phyloP scores from a whole-genome alignment of 1,284 basidiomycete genomes.

The Mycena sp. region DNA sequence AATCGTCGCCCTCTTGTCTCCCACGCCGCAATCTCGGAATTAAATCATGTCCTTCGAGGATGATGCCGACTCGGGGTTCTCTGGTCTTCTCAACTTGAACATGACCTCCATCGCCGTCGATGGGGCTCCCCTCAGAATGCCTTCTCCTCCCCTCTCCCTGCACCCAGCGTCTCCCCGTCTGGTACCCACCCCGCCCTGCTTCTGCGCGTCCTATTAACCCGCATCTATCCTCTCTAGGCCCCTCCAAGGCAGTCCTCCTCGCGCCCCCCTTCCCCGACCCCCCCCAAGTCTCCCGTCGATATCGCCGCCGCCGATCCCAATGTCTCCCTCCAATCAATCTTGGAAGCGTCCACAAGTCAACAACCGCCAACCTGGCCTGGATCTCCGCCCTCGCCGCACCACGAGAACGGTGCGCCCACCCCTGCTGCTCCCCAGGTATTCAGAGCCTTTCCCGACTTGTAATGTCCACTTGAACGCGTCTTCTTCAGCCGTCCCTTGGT shows the following conservation, averaged over 20 bases:
- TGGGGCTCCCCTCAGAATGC: no score
- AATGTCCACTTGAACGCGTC: slow-evolving; percentile 19
- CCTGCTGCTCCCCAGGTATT: slow-evolving; percentile 1
- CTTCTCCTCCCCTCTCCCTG: neutral
- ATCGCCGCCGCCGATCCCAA: slow-evolving; percentile 57
- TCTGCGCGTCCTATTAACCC: slow-evolving; percentile 33
- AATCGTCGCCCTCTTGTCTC: no score
- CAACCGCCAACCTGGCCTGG: slow-evolving; percentile 48
- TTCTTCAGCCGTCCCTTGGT: slow-evolving; percentile 45
- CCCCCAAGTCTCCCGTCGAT: slow-evolving; percentile 43
- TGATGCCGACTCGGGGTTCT: no score
- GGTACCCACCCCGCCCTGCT: slow-evolving; percentile 17
- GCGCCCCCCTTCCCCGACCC: slow-evolving; percentile 37
- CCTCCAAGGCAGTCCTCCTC: slow-evolving; percentile 43
- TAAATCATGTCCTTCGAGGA: no score
- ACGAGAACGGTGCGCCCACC: slow-evolving; percentile 34
- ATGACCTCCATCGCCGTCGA: no score
- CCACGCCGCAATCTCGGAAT: no score
- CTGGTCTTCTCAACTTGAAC: no score
- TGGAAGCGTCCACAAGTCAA: slow-evolving; percentile 59
- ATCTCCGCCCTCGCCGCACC: slow-evolving; percentile 24
- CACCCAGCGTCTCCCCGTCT: slow-evolving; percentile 33
- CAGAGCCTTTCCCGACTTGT: slow-evolving; percentile 10
- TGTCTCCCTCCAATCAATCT: slow-evolving; percentile 72
- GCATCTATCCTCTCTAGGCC: slow-evolving; percentile 42